Percentiles rank a stretch among this genome's conserved stretches.
phyloP scores from a whole-genome alignment of 768 basidiomycete species.

The Mycena vitilis region DNA sequence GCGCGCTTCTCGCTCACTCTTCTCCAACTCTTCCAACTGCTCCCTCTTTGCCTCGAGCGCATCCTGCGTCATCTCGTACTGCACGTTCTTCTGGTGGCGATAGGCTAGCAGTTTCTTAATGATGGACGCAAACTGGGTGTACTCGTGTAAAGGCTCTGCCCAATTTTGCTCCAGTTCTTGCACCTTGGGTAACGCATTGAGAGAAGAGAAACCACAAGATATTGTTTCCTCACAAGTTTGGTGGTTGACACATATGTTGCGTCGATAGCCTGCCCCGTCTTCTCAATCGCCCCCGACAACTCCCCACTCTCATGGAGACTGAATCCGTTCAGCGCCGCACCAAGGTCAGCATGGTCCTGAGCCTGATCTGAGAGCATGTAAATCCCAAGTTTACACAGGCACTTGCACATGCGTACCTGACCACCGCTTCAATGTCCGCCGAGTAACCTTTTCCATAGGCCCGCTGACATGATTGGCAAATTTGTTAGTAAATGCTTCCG shows the following conservation, averaged over 20 bases:
- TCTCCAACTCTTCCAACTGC: slow-evolving; percentile 89
- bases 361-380: slow-evolving; percentile 66
- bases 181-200: slow-evolving; percentile 60
- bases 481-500: slow-evolving; percentile 95
- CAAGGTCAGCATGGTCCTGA: slow-evolving; percentile 91
- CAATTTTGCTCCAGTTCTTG: slow-evolving; percentile 95
- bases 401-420: slow-evolving; percentile 66
- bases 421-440: slow-evolving; percentile 94
- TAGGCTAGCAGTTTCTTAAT: slow-evolving; percentile 95
- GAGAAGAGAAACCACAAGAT: slow-evolving; percentile 12
- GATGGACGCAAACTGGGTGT: slow-evolving; percentile 92
- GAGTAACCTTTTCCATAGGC: slow-evolving; percentile 96
- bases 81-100: slow-evolving; percentile 97
- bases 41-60: slow-evolving; percentile 86
- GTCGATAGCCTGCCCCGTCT: slow-evolving; percentile 96
- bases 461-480: slow-evolving; percentile 93
- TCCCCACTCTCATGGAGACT: slow-evolving; percentile 85
- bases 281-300: slow-evolving; percentile 89
- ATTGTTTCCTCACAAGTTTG: slow-evolving; percentile 70
- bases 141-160: slow-evolving; percentile 96
- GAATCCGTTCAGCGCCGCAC: slow-evolving; percentile 92
- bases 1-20: slow-evolving; percentile 90
- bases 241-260: slow-evolving; percentile 94
- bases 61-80: slow-evolving; percentile 98
- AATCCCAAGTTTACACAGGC: slow-evolving; percentile 21